These are phyloP conservation scores for Aureobasidium uvarum DNA, from an alignment of 2,329 filamentous ascomycete genomes.

Conservation along the genomic window DNA sequence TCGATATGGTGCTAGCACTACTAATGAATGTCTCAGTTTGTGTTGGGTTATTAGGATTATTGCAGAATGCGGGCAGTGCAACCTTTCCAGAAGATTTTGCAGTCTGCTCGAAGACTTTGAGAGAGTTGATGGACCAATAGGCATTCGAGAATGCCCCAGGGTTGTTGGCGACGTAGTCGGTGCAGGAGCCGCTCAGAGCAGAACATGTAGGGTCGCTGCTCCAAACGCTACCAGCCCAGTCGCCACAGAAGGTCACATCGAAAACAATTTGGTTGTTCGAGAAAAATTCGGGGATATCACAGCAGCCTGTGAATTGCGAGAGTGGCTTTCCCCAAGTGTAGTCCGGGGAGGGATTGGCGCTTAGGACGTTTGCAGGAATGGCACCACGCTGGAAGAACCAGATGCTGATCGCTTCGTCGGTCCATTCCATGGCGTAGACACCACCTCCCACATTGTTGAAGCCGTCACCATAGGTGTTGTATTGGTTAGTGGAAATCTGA, in stretches of 20 bases:
- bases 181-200: slow-evolving; percentile 34
- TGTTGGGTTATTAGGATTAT: slow-evolving; percentile 18
- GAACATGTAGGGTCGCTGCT: slow-evolving; percentile 47
- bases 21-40: slow-evolving; percentile 23
- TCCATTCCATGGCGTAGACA: slow-evolving; percentile 42
- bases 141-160: slow-evolving; percentile 40
- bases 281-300: slow-evolving; percentile 66
- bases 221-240: slow-evolving; percentile 42
- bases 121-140: slow-evolving; percentile 45
- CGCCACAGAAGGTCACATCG: slow-evolving; percentile 43
- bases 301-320: slow-evolving; percentile 63
- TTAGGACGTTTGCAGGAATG: slow-evolving; percentile 45
- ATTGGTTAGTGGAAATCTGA: slow-evolving; percentile 52
- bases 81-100: slow-evolving; percentile 22
- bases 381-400: slow-evolving; percentile 42
- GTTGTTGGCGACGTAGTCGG: slow-evolving; percentile 38
- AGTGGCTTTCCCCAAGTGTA: slow-evolving; percentile 61
- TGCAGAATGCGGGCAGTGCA: slow-evolving; percentile 19
- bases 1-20: slow-evolving; percentile 23
- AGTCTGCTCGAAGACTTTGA: slow-evolving; percentile 40
- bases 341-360: slow-evolving; percentile 53
- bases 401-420: slow-evolving; percentile 35
- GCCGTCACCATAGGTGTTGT: slow-evolving; percentile 37
- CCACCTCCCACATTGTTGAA: slow-evolving; percentile 48
- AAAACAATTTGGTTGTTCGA: slow-evolving; percentile 54